Evolutionary conservation across 73 alveolate genomes (phyloP).

Genomic region (Paramecium sonneborni): DNA sequence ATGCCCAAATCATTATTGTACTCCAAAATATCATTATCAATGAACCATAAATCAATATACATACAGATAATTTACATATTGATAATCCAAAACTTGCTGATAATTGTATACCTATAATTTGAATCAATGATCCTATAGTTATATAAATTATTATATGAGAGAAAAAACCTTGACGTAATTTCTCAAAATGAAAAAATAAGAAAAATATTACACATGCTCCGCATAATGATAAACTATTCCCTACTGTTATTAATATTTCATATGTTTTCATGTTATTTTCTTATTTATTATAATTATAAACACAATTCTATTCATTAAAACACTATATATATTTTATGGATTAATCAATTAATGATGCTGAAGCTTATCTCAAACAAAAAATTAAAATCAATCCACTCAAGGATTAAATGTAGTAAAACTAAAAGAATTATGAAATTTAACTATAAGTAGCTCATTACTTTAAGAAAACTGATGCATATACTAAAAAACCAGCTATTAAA

Average conservation of each 20-base stretch:
- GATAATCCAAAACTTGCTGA: not conserved
- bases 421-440: not conserved
- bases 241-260: not conserved
- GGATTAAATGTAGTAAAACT: not conserved
- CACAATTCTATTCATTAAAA: not conserved
- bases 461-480: not conserved
- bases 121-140: not conserved
- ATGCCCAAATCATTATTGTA: not conserved
- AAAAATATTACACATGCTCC: not conserved
- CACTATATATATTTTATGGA: not conserved
- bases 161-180: not conserved
- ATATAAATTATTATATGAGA: not conserved
- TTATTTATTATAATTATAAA: not conserved
- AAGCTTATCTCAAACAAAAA: not conserved
- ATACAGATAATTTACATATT: not conserved
- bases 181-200: not conserved
- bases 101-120: not conserved
- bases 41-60: not conserved
- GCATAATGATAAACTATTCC: not conserved
- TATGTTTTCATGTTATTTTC: too few species aligned
- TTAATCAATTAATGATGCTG: slow-evolving; percentile 12
- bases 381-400: slow-evolving; percentile 1
- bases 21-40: not conserved
- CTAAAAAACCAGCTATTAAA: not conserved
- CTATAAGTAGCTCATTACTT: not conserved